Percentiles rank a stretch among this genome's conserved stretches.
Conservation (phyloP, 1,284 basidiomycete species). For the Cronartium quercuum region DNA sequence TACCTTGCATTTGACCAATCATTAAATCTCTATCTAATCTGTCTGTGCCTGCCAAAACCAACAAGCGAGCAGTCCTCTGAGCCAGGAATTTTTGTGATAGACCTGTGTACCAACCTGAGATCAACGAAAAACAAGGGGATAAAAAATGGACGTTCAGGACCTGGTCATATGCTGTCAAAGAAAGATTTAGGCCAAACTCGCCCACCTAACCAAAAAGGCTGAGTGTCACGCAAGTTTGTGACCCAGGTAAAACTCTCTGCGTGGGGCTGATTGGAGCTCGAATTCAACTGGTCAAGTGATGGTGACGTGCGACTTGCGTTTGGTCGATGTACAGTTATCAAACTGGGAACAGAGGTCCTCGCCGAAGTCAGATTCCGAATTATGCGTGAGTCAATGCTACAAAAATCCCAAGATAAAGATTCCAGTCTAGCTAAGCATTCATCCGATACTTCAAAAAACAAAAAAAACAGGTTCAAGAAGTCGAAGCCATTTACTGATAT, state of each 20-base stretch:
- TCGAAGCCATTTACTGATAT: constrained; percentile 67
- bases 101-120: constrained; percentile 77
- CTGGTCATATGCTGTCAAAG: neutral
- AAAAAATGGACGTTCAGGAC: neutral
- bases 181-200: neutral
- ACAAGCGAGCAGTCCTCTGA: constrained; percentile 69
- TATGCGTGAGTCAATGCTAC: constrained; percentile 65
- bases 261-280: neutral
- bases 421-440: no score
- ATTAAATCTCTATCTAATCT: constrained; percentile 85
- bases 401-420: neutral
- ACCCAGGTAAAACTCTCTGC: constrained; percentile 60
- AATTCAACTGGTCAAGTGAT: no score
- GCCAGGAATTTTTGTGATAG: constrained; percentile 71
- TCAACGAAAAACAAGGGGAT: neutral
- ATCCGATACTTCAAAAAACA: neutral
- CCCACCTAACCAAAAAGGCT: constrained; percentile 68
- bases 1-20: constrained; percentile 81
- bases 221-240: constrained; percentile 73
- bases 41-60: constrained; percentile 87
- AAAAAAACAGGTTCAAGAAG: neutral
- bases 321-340: constrained; percentile 51
- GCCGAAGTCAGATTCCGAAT: constrained; percentile 74
- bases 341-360: constrained; percentile 72
- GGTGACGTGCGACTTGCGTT: no score